phyloP scores from a whole-genome alignment of 352 stramenopile species.

The Elongisporangium anandrum region DNA sequence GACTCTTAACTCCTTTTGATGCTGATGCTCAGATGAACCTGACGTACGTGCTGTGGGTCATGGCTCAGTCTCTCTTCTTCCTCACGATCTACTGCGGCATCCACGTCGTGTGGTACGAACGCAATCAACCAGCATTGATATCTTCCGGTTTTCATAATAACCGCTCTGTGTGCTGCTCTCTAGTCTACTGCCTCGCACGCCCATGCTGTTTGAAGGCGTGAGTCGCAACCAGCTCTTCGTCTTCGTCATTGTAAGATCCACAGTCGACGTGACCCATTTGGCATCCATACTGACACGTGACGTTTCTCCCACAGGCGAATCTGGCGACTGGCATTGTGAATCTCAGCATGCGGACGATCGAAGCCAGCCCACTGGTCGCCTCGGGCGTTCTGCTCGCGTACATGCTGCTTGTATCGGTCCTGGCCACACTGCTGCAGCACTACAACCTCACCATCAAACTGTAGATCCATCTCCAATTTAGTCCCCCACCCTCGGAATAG shows the following conservation, averaged over 20 bases:
- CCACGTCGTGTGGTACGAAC: conserved; percentile 57
- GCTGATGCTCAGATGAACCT: conserved; percentile 54
- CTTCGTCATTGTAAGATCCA: conserved; percentile 62
- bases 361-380: conserved; percentile 32
- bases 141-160: background rate
- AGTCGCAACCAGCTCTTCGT: conserved; percentile 84
- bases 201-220: conserved; percentile 64
- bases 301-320: conserved; percentile 44
- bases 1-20: background rate
- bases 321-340: conserved; percentile 73
- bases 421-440: conserved; percentile 54
- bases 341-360: conserved; percentile 79
- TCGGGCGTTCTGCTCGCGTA: conserved; percentile 48
- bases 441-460: conserved; percentile 68
- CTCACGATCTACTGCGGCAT: conserved; percentile 50
- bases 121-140: background rate
- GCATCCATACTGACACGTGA: background rate
- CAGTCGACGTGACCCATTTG: background rate
- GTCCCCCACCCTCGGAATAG: background rate
- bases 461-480: conserved; percentile 7
- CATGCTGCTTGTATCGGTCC: conserved; percentile 54
- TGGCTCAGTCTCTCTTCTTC: conserved; percentile 58
- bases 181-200: conserved; percentile 62
- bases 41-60: conserved; percentile 73
- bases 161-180: background rate